Evolutionary conservation across 2,329 filamentous ascomycete species (phyloP).

Genomic region (Colletotrichum sp.): DNA sequence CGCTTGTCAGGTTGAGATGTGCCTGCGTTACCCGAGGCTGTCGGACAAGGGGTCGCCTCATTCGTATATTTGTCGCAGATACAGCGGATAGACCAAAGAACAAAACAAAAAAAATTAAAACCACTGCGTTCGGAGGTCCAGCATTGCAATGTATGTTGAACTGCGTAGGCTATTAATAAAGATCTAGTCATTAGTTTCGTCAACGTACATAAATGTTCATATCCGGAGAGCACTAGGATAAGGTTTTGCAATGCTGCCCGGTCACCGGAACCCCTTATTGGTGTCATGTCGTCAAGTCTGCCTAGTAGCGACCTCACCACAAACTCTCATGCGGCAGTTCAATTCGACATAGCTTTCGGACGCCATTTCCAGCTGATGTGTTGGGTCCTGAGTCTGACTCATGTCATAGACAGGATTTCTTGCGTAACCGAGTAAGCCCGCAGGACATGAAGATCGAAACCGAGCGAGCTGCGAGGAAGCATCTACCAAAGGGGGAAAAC

Average conservation of each 20-base stretch:
- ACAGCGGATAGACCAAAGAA: conserved; percentile 16
- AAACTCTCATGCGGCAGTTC: neutral
- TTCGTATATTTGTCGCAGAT: conserved; percentile 8
- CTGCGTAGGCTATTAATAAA: conserved; percentile 19
- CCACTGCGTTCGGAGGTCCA: conserved; percentile 12
- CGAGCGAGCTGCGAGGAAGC: neutral
- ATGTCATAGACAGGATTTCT: neutral
- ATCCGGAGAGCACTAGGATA: neutral
- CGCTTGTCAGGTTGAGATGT: conserved; percentile 13
- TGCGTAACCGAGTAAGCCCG: neutral
- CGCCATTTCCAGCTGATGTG: neutral
- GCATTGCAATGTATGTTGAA: neutral
- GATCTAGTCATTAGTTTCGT: conserved; percentile 4
- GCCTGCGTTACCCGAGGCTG: neutral
- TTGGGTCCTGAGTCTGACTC: neutral
- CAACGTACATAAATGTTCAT: neutral
- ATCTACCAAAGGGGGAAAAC: too few species aligned
- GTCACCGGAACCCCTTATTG: neutral
- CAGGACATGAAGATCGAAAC: neutral
- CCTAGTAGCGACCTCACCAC: neutral
- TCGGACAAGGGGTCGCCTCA: conserved; percentile 2
- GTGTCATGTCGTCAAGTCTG: neutral
- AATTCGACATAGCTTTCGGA: neutral
- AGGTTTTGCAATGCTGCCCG: neutral
- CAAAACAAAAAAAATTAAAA: conserved; percentile 1